These are phyloP conservation scores for Ogataea populi-albae DNA, from an alignment of 805 yeast genomes.

Conservation along the genomic window DNA sequence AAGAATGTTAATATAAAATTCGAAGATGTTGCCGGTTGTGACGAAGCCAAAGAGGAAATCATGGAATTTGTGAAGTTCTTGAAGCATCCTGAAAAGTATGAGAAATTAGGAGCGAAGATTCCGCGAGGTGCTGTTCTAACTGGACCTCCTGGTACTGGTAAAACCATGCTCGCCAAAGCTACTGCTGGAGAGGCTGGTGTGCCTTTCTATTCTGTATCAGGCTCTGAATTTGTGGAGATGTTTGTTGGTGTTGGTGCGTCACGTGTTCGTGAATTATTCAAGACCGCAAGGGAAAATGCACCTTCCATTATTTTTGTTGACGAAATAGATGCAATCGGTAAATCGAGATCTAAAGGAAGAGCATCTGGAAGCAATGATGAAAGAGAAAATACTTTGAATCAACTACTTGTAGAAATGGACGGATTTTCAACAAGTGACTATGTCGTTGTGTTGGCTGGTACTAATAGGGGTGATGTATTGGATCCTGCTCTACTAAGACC, in stretches of 20 bases:
- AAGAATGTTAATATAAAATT: conserved; percentile 79
- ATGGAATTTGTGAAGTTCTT: conserved; percentile 92
- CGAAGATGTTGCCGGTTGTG: conserved; percentile 92
- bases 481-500: conserved; percentile 91
- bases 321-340: conserved; percentile 96
- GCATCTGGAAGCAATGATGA: conserved; percentile 87
- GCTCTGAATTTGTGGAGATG: conserved; percentile 96
- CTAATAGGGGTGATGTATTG: conserved; percentile 87
- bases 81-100: conserved; percentile 81
- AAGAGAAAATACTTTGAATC: conserved; percentile 90
- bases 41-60: conserved; percentile 91
- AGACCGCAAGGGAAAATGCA: conserved; percentile 84
- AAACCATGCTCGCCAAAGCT: conserved; percentile 87
- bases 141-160: conserved; percentile 98
- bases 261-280: conserved; percentile 88
- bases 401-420: conserved; percentile 92
- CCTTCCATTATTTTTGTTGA: conserved; percentile 90
- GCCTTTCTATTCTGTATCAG: conserved; percentile 87
- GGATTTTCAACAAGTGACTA: conserved; percentile 88
- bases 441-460: conserved; percentile 92
- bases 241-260: conserved; percentile 96
- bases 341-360: conserved; percentile 68
- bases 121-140: conserved; percentile 93
- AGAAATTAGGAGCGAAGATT: conserved; percentile 85
- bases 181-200: conserved; percentile 98